A percentile compares a stretch with the other conserved stretches of the same genome.
Conservation (phyloP, 305 asterid species). For the Stenogyne calaminthoides region DNA sequence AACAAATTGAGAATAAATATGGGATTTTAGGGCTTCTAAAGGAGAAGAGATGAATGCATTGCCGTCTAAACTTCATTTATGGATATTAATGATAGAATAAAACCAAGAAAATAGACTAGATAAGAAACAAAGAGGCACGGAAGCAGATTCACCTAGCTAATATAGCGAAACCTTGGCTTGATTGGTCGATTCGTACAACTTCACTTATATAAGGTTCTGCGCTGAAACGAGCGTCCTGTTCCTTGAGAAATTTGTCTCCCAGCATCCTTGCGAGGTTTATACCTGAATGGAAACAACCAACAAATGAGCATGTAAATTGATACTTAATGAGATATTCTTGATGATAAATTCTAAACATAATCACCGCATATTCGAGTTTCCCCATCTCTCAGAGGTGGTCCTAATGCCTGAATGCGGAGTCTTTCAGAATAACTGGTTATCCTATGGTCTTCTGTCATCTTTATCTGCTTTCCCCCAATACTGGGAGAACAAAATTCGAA, state of each 20-base stretch:
- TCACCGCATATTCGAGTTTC: constrained; percentile 95
- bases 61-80: neutral
- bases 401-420: constrained; percentile 75
- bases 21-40: neutral
- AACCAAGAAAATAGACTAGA: neutral
- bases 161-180: constrained; percentile 65
- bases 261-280: constrained; percentile 97
- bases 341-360: constrained; percentile 19
- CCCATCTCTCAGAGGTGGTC: constrained; percentile 87
- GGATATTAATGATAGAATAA: neutral
- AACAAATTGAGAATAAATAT: too few species aligned
- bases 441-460: constrained; percentile 97
- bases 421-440: constrained; percentile 77
- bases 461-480: constrained; percentile 77
- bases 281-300: constrained; percentile 47
- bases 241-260: constrained; percentile 95
- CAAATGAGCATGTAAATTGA: constrained; percentile 21
- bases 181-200: constrained; percentile 52
- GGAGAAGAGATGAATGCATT: neutral
- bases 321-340: constrained; percentile 10
- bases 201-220: constrained; percentile 92
- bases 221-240: constrained; percentile 88
- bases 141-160: constrained; percentile 74
- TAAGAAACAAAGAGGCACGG: neutral
- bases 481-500: constrained; percentile 47